Evolutionary conservation across 2,329 filamentous ascomycete genomes (phyloP), one percentile per base, ranked within the genome.

Genomic region (Phaeophleospora eucalypticola): DNA sequence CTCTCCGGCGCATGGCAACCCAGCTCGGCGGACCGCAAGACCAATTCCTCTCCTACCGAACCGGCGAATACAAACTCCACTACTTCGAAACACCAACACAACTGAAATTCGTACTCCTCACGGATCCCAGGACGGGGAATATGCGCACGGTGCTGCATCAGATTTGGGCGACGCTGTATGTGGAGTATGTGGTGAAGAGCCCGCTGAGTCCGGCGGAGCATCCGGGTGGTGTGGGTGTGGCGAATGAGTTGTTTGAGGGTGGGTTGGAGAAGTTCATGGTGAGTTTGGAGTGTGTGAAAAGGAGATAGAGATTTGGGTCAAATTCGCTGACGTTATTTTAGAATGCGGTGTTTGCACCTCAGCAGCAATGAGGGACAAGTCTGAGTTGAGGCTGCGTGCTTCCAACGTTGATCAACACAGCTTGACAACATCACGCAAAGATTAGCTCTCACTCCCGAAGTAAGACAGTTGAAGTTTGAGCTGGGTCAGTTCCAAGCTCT

Each of bases 41-140:
- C 73, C 81, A 76, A 65, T 98, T 98, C 69, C 86, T 98, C 59
- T 89, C 85, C 58, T 98, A 87, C 72, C 86, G 89, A 59, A 98
- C 93, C 43, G 87, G 80, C 58, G 86, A 95, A 70, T 98, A 98
- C 78, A 96, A 96, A 73, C 80, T 98, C 60, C 93, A 98, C 73
- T 98, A 95, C 75, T 98, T 96, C 77, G 93, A 98, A 76, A 97
- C 93, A 10, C 89, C 90, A 1, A 93, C 89, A 43, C 94, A 88
- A 67, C 83, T 95, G 69, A 94, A 95, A 65, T 94, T 97, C 65
- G 89, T 96, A 65, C 88, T 98, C 84, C 77, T 97, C 64, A 97
- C 93, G 18, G 93, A 97, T 71, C 87, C 87, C 32, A 86, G 82
- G 57, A 45, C 54, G 44, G 54, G 52, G 4, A 96, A 89, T 69